Evolutionary conservation across 768 basidiomycete genomes (phyloP), one percentile per base, ranked within the genome.

Genomic region (Daedaleopsis nitida): DNA sequence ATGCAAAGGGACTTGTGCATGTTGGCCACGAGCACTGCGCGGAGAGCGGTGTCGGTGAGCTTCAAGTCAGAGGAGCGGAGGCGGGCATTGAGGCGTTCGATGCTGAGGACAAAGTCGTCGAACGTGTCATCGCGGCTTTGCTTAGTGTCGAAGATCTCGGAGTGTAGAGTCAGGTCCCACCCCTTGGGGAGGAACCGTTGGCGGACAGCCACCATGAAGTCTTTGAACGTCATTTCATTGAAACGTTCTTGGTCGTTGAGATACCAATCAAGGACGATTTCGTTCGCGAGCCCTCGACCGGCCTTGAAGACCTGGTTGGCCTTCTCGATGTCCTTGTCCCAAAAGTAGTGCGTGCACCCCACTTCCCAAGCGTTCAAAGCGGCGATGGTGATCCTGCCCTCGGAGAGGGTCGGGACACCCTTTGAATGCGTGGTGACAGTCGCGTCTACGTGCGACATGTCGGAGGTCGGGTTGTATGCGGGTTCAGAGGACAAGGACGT

Each of bases 321-420:
- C 5, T 43, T n/a, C 7, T 43, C n/a, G 42, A 43, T 43, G 4
- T 14, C 42, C 13, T n/a, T 14, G 14, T 43, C n/a, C 42, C 42
- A 5, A n/a, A 43, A 43, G 42, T 43, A n/a, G 13, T 43, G 42
- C 13, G 13, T 43, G 12, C 42, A 43, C 42, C 42, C 42, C 5
- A 14, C 5, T n/a, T 43, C 42, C 42, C 42, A 43, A 5, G 42
- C 42, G 62, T 13, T 69, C 57, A 13, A 68, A 56, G 65, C 69
- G 68, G 35, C 72, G 54, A 52, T 68, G 72, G 19, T 57, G 44
- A 5, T 60, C 19, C 51, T 72, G 62, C 5, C 42, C 52, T 17
- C 21, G 24, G 43, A 70, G 59, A 17, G 70, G 42, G 42, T 43
- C n/a, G 42, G 42, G 14, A n/a, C 14, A 8, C 14, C 42, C 12